A percentile compares a stretch with the other conserved stretches of the same genome.
phyloP scores from a whole-genome alignment of 768 basidiomycete genomes.

The Rhizopogon vesiculosus region DNA sequence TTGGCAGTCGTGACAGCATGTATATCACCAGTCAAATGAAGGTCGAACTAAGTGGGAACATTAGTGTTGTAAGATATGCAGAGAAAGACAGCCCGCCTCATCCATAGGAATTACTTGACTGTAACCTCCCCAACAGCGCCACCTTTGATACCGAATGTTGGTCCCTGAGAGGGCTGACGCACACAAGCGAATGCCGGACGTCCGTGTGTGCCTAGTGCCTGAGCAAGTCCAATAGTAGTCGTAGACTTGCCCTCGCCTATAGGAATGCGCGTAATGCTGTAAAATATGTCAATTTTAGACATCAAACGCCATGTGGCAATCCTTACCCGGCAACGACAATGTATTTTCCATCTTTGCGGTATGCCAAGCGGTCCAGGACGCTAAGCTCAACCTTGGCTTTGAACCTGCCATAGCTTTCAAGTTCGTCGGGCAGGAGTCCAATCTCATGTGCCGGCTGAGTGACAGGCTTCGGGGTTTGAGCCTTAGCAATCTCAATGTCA shows the following conservation, averaged over 20 bases:
- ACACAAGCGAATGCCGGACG: slow-evolving; percentile 95
- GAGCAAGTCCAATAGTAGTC: slow-evolving; percentile 94
- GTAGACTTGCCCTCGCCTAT: slow-evolving; percentile 98
- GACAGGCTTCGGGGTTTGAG: slow-evolving; percentile 90
- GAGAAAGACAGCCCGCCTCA: slow-evolving; percentile 48
- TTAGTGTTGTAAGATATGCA: slow-evolving; percentile 3
- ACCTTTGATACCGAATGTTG: slow-evolving; percentile 98
- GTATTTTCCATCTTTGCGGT: slow-evolving; percentile 92
- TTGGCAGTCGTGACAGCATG: slow-evolving; percentile 98
- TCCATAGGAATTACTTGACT: slow-evolving; percentile 99
- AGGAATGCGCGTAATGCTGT: slow-evolving; percentile 91
- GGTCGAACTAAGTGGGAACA: slow-evolving; percentile 64
- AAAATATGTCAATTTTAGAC: slow-evolving; percentile 10
- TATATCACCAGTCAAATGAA: slow-evolving; percentile 95
- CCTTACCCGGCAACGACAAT: slow-evolving; percentile 88
- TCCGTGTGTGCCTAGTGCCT: slow-evolving; percentile 91
- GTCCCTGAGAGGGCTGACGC: slow-evolving; percentile 96
- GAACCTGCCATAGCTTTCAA: slow-evolving; percentile 93
- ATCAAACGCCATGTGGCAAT: not conserved
- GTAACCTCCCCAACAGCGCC: slow-evolving; percentile 99
- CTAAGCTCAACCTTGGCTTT: slow-evolving; percentile 96
- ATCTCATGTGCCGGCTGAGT: slow-evolving; percentile 82
- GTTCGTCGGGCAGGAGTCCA: slow-evolving; percentile 77
- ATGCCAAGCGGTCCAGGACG: slow-evolving; percentile 76
- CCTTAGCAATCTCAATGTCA: slow-evolving; percentile 95